These are phyloP conservation scores for Pulveroboletus sp. DNA, from an alignment of 768 basidiomycete genomes.

Conservation along the genomic window DNA sequence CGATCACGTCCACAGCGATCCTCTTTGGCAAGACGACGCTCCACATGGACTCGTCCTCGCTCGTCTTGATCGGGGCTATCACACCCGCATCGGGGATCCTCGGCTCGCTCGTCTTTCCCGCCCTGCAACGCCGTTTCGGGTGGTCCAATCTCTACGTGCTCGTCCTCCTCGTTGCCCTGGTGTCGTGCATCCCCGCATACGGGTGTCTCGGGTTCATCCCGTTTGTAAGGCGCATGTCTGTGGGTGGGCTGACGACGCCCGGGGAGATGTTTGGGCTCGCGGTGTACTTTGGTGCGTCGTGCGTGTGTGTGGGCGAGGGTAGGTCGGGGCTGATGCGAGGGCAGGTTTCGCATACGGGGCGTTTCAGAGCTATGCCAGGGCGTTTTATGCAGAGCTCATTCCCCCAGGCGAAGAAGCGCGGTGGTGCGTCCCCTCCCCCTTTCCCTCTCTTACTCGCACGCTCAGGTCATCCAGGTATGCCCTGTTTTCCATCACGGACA, in stretches of 20 bases:
- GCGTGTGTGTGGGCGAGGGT: not conserved
- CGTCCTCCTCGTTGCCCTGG: constrained; percentile 62
- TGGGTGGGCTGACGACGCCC: constrained; percentile 75
- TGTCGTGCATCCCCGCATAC: constrained; percentile 69
- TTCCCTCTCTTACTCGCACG: not conserved
- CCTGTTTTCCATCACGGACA: constrained; percentile 88
- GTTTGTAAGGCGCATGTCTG: constrained; percentile 43
- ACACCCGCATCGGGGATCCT: constrained; percentile 75
- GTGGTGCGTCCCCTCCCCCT: constrained; percentile 52
- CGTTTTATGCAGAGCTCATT: constrained; percentile 83
- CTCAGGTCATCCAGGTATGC: constrained; percentile 45
- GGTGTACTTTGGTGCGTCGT: constrained; percentile 66
- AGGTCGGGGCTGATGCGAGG: not conserved
- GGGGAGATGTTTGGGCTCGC: constrained; percentile 86
- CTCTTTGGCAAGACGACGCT: constrained; percentile 90
- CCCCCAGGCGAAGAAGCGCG: constrained; percentile 87
- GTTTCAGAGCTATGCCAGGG: constrained; percentile 87
- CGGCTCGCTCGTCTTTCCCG: constrained; percentile 82
- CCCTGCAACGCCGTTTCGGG: constrained; percentile 58
- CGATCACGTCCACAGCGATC: constrained; percentile 87
- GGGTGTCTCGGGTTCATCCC: constrained; percentile 79
- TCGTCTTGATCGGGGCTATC: constrained; percentile 79
- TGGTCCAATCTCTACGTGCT: constrained; percentile 72
- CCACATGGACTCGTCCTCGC: constrained; percentile 71
- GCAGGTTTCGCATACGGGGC: constrained; percentile 78